phyloP scores from a whole-genome alignment of 306 rosid species.

The Cicer arietinum region DNA sequence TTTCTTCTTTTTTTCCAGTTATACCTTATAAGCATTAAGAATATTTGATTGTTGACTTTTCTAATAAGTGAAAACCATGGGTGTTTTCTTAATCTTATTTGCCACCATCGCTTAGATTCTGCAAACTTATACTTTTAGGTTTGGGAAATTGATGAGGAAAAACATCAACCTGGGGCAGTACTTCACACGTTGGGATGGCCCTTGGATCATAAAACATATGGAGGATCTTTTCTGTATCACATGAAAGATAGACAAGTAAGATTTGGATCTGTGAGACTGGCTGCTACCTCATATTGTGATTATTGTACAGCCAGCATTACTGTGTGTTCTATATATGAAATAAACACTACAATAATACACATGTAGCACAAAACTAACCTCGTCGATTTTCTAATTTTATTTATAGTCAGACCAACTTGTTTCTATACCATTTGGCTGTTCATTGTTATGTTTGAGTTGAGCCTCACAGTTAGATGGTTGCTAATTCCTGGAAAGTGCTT shows the following conservation, averaged over 20 bases:
- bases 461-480: conserved; percentile 22
- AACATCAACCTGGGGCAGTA: conserved; percentile 86
- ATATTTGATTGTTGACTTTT: conserved; percentile 14
- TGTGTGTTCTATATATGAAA: conserved; percentile 25
- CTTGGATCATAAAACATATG: conserved; percentile 84
- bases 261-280: not conserved
- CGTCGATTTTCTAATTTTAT: conserved; percentile 11
- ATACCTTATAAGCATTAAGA: not conserved
- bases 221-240: conserved; percentile 97
- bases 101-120: conserved; percentile 26
- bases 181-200: conserved; percentile 98
- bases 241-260: conserved; percentile 87
- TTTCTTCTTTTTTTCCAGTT: conserved; percentile 18
- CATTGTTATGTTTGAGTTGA: conserved; percentile 18
- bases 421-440: conserved; percentile 13
- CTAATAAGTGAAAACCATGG: conserved; percentile 5
- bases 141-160: conserved; percentile 87
- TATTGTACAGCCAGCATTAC: conserved; percentile 4
- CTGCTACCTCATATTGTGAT: conserved; percentile 33
- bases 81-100: conserved; percentile 19
- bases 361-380: conserved; percentile 13
- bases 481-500: conserved; percentile 5
- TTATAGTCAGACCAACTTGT: conserved; percentile 9
- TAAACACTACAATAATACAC: conserved; percentile 13
- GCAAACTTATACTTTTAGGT: conserved; percentile 59